Base-by-base conservation (phyloP, 1,284 basidiomycete species). In the Sanguinoderma infundibulare region DNA sequence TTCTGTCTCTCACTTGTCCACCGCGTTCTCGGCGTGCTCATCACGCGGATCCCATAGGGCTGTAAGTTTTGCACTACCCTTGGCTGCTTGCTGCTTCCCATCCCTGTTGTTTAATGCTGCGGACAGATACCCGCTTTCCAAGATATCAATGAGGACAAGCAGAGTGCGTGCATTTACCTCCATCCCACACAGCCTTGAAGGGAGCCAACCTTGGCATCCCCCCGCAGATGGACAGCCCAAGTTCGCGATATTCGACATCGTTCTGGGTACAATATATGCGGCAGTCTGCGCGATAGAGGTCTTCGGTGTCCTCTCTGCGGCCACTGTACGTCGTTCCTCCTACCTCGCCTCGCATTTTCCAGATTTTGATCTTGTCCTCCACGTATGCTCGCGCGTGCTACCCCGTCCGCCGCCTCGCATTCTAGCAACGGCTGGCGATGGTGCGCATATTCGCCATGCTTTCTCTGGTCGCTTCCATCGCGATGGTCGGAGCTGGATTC, bases 121-220 rank as follows among this genome's bases (percentile, higher is more conserved):
- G 9, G 34, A 6, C 67, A 90, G 89, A 82, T 90, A 63, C 79
- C 82, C 12, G 82, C 80, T 55, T 90, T 89, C 72, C 79, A 83
- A 66, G 81, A 81, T 63, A 82, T 84, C 57, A 73, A 73, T 14
- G 71, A 81, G 26, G 86, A 84, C 58, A 70, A 79, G 61, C 68
- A 66, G 28, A 74, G 89, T 89, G 70, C 49, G 85, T 79, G 3
- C 26, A 5, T 44, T 28, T 24, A 9, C 6, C 28, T n/a, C 28
- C 5, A 20, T 35, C 22, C 30, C 17, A 15, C n/a, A 2, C 8
- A 36, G 40, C 9, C 5, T 28, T 53, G 24, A 4, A 17, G 26
- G 34, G 34, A 24, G n/a, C 20, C 8, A n/a, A 36, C 15, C 17
- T 6, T 51, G 12, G 5, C 6, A 24, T 22, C 15, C 22, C 3